Percentiles rank a stretch among this genome's conserved stretches.
Evolutionary conservation across 2,329 filamentous ascomycete genomes (phyloP).

Genomic region (Penicillium crustosum): DNA sequence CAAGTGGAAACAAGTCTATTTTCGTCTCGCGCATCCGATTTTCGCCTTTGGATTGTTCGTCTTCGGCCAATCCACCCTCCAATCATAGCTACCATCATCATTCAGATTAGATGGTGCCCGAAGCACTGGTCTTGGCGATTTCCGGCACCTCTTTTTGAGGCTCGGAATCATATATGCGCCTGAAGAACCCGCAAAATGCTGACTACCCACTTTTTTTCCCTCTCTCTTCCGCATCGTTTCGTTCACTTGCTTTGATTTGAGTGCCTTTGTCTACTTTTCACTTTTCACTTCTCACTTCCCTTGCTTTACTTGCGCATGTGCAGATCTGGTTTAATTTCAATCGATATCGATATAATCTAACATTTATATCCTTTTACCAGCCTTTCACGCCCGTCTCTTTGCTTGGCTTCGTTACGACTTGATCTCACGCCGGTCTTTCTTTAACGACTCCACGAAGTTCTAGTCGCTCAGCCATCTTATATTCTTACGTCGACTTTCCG

Average conservation of each 20-base stretch:
- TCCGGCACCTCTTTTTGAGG: constrained; percentile 8
- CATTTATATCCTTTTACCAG: constrained; percentile 16
- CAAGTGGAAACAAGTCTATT: constrained; percentile 1
- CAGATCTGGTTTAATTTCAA: neutral
- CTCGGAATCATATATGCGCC: constrained; percentile 9
- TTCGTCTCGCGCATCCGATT: constrained; percentile 10
- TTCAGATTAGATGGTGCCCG: neutral
- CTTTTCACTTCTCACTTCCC: constrained; percentile 3
- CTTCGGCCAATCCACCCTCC: neutral
- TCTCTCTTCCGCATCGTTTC: neutral
- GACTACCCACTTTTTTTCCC: constrained; percentile 4
- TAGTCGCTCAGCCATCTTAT: constrained; percentile 37
- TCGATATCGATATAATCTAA: constrained; percentile 12
- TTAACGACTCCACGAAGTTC: constrained; percentile 45
- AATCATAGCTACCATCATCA: neutral
- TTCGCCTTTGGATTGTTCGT: neutral
- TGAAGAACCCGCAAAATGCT: neutral
- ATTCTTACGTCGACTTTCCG: constrained; percentile 28
- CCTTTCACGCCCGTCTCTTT: constrained; percentile 27
- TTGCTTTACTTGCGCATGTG: constrained; percentile 21
- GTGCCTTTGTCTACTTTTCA: neutral
- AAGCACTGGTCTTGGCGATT: constrained; percentile 16
- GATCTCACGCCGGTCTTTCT: constrained; percentile 39
- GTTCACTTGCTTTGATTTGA: neutral
- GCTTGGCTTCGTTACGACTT: constrained; percentile 32